Evolutionary conservation across 1,284 basidiomycete genomes (phyloP), one percentile per base, ranked within the genome.

Genomic region (Pseudozyma flocculosa): DNA sequence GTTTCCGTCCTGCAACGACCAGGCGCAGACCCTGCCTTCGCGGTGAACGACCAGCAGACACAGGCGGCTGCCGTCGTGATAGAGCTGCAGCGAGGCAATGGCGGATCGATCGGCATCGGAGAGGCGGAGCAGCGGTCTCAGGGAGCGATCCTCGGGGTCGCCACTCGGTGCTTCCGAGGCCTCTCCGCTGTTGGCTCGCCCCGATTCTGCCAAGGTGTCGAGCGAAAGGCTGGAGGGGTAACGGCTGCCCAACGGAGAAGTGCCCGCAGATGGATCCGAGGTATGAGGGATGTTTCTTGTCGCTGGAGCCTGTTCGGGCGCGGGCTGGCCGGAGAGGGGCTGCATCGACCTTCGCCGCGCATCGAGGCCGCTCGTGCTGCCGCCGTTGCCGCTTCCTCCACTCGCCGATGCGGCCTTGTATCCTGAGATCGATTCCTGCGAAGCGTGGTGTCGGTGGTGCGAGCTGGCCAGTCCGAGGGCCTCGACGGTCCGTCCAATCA

Each of bases 401-500:
- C 30, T 34, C 18, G 36, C 36, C 17, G 36, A 37, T 4, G 36
- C 15, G 5, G 36, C 5, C 36, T 15, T 37, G 15, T 7, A 29
- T 17, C 8, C 17, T 19, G 36, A 37, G 36, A 37, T 4, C 18
- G 36, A 37, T 14, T 19, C 14, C 7, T 29, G 26, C 26, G 26
- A 29, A 11, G 26, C 26, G 26, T 43, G 42, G 22, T 24, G 26
- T 11, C 48, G 41, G 26, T 54, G 56, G 9, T 52, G 42, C 21
- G 45, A 48, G 1, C 42, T 41, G 17, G 56, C 40, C 22, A 65
- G 36, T 4, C 62, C 62, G 9, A 65, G 62, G 14, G 48, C 48
- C 32, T 65, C 62, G 22, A 65, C 60, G 10, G 60, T 57, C 2
- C 62, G 57, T 2, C 62, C 62, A 8, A 65, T 50, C 3, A 65